Base-by-base conservation (phyloP, 805 yeast species). In the Starmerella tilneyi region DNA sequence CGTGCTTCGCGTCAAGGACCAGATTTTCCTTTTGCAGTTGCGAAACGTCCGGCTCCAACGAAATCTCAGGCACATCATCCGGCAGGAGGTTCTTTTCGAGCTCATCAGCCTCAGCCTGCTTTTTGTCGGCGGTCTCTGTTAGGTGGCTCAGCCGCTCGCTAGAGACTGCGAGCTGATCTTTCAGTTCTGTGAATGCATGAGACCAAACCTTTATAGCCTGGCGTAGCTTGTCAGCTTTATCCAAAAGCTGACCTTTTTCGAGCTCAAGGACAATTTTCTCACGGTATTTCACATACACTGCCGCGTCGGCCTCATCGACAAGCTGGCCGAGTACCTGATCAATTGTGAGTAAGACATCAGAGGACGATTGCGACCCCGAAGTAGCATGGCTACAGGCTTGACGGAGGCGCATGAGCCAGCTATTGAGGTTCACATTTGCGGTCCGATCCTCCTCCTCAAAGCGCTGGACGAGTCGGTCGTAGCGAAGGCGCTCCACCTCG, bases 401-500 rank as follows among this genome's bases (percentile, higher is more conserved):
- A 27, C 97, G 68, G 23, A 89, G 63, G 39, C 73, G 68, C 5
- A 70, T 67, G 7, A 89, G 64, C 92, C 94, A 84, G 9, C 68
- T 78, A 28, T 32, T 21, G n/a, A 46, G 37, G 17, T 48, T 45
- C 13, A 44, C 20, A 1, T 67, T 0, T 81, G 80, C 32, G 67
- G 67, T 13, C 78, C 17, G 26, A 76, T 82, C 24, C 67, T 72
- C 51, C 9, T 30, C 13, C 62, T 56, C 42, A 76, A 85, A 84
- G n/a, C 74, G 72, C 16, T 72, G 69, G 57, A 76, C 76, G 17
- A 76, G 54, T 52, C 77, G 76, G 42, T 78, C 73, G 59, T 92
- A 92, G 56, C 84, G 79, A 57, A 84, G 85, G 57, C 82, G 81
- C 59, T 92, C 98, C 17, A 92, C 74, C 0, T 84, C 78, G 3